Evolutionary conservation across 176 grass and related monocot species (phyloP).

Genomic region (Oryza glumipatula): DNA sequence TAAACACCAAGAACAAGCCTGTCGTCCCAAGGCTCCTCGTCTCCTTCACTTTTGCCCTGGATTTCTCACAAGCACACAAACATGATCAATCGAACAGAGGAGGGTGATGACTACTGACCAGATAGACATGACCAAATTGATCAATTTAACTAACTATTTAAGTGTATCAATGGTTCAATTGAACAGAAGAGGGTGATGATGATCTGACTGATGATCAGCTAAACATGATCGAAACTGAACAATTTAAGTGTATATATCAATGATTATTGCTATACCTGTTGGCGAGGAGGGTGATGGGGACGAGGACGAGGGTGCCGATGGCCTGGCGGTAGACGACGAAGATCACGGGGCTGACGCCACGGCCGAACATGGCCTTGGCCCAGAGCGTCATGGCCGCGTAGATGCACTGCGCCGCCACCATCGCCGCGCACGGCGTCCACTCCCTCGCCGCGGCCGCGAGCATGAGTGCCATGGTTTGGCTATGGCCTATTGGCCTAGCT

Average conservation of each 20-base stretch:
- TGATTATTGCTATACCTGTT: constrained; percentile 42
- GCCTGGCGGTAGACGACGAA: constrained; percentile 84
- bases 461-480: not conserved
- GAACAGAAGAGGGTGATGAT: no score
- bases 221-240: no score
- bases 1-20: constrained; percentile 68
- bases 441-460: not conserved
- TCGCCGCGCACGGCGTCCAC: constrained; percentile 66
- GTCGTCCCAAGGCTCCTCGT: constrained; percentile 30
- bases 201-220: no score
- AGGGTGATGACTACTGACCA: no score
- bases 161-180: no score
- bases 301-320: constrained; percentile 49
- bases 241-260: no score
- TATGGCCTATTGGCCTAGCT: no score
- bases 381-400: constrained; percentile 65
- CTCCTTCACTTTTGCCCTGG: constrained; percentile 51
- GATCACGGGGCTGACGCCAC: constrained; percentile 68
- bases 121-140: no score
- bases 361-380: constrained; percentile 58
- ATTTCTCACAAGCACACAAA: not conserved
- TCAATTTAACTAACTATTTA: no score
- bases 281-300: constrained; percentile 36
- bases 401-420: constrained; percentile 75
- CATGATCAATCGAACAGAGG: no score